Percentiles rank a stretch among this genome's conserved stretches.
Evolutionary conservation across 805 yeast species (phyloP).

Genomic region (Brettanomyces naardenensis): DNA sequence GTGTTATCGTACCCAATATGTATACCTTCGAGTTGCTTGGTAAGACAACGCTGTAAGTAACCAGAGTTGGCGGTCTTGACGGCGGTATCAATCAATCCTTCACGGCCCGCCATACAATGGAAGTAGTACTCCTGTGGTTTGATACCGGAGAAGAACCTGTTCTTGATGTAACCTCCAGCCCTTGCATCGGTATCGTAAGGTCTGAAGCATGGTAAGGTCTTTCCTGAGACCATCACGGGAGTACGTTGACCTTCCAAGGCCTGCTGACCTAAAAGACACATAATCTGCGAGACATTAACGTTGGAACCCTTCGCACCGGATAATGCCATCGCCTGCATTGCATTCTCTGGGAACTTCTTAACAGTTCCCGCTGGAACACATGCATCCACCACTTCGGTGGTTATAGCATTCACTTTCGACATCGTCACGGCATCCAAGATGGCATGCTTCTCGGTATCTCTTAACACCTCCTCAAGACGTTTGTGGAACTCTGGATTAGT

Average conservation of each 20-base stretch:
- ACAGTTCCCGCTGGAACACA: slow-evolving; percentile 96
- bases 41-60: slow-evolving; percentile 95
- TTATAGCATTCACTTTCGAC: slow-evolving; percentile 83
- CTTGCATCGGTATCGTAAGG: slow-evolving; percentile 95
- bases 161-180: slow-evolving; percentile 97
- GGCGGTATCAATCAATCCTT: slow-evolving; percentile 98
- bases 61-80: slow-evolving; percentile 98
- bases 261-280: slow-evolving; percentile 98
- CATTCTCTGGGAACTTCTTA: slow-evolving; percentile 90
- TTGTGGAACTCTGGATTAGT: slow-evolving; percentile 70
- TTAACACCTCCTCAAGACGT: slow-evolving; percentile 87
- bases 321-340: slow-evolving; percentile 98
- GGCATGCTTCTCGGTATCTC: slow-evolving; percentile 89
- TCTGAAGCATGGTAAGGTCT: slow-evolving; percentile 92
- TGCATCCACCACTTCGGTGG: slow-evolving; percentile 88
- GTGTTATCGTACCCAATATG: slow-evolving; percentile 90
- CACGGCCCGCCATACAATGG: slow-evolving; percentile 99
- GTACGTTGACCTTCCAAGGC: slow-evolving; percentile 99
- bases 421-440: slow-evolving; percentile 94
- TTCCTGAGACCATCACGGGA: slow-evolving; percentile 98
- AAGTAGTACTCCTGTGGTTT: slow-evolving; percentile 98
- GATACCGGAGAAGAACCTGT: slow-evolving; percentile 95
- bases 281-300: slow-evolving; percentile 97
- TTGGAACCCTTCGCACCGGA: slow-evolving; percentile 99
- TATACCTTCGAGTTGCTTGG: slow-evolving; percentile 96